Evolutionary conservation across 768 basidiomycete species (phyloP), one percentile per base, ranked within the genome.

Genomic region (Macrolepiota dolichaula): DNA sequence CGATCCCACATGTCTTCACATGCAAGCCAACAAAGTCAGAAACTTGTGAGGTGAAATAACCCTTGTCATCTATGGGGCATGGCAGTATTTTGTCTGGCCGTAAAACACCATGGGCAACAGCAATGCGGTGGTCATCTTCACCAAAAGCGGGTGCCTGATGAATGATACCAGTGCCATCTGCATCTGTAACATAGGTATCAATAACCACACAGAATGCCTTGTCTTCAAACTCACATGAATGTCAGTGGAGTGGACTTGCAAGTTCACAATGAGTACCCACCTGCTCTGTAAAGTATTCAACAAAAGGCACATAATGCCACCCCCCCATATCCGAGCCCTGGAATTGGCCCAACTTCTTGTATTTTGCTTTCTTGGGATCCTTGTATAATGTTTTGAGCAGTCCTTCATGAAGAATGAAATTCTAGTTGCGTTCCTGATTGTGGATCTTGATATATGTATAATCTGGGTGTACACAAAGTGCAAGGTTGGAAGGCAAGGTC

Each of bases 81-180:
- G 97, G 97, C 0, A 96, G 96, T 83, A 95, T 87, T 72, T 98
- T 96, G 49, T 96, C 96, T 0, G 84, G 79, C 25, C 80, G 80
- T n/a, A 98, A 72, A 55, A 98, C 84, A 19, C 89, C 92, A 68
- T 96, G 83, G 3, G 86, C 85, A 62, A 96, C 81, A 27, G 92
- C 89, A 67, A 99, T 85, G 56, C 97, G 91, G 73, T 98, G 93
- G 82, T 99, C 97, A 68, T 99, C 97, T 72, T 98, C 96, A 78
- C 97, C 97, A 69, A 97, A 98, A 0, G 91, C 96, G 2, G 97
- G 97, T 1, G 97, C 94, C 76, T 99, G 97, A 72, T 99, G 97
- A 32, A 99, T 96, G 68, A 98, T 96, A 68, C 97, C 97, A 29
- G 97, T 99, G 70, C 97, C 97, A 62, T 94, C 92, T 15, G 86